Evolutionary conservation across 208 protist species (phyloP).

Genomic region (Trypanosoma mega): DNA sequence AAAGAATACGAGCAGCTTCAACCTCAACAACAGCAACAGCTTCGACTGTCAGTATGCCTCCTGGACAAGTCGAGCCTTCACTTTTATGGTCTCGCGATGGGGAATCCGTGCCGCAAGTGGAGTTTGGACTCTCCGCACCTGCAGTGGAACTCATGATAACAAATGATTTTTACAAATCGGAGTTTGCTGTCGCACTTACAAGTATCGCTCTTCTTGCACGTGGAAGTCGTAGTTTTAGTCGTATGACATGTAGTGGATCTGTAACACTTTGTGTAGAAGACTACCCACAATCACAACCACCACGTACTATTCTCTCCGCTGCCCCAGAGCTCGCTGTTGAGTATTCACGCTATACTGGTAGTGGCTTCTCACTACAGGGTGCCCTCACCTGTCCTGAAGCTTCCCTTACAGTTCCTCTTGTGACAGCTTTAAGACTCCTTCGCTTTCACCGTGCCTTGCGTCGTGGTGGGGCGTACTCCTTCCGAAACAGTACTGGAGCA

Average conservation of each 20-base stretch:
- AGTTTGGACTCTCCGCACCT: constrained; percentile 35
- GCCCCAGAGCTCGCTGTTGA: constrained; percentile 42
- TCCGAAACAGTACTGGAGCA: constrained; percentile 36
- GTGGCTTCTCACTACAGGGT: constrained; percentile 27
- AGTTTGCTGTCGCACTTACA: constrained; percentile 19
- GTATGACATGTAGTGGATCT: constrained; percentile 17
- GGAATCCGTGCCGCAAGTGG: constrained; percentile 22
- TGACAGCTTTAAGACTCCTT: constrained; percentile 24
- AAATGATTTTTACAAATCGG: constrained; percentile 45
- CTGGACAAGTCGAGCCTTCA: constrained; percentile 2
- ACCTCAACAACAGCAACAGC: background rate
- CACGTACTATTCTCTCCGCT: constrained; percentile 27
- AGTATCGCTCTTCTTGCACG: constrained; percentile 22
- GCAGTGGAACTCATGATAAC: constrained; percentile 33
- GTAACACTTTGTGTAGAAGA: constrained; percentile 23
- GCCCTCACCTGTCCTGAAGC: constrained; percentile 29
- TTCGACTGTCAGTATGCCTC: background rate
- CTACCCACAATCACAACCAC: constrained; percentile 24
- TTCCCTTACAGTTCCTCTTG: constrained; percentile 31
- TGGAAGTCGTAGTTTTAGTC: constrained; percentile 25
- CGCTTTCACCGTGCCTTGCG: constrained; percentile 20
- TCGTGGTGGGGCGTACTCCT: constrained; percentile 23
- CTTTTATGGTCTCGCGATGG: constrained; percentile 25
- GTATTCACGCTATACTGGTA: constrained; percentile 17
- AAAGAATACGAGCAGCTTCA: background rate